Evolutionary conservation across 2,329 filamentous ascomycete genomes (phyloP).

Genomic region (Purpureocillium lavendulum): DNA sequence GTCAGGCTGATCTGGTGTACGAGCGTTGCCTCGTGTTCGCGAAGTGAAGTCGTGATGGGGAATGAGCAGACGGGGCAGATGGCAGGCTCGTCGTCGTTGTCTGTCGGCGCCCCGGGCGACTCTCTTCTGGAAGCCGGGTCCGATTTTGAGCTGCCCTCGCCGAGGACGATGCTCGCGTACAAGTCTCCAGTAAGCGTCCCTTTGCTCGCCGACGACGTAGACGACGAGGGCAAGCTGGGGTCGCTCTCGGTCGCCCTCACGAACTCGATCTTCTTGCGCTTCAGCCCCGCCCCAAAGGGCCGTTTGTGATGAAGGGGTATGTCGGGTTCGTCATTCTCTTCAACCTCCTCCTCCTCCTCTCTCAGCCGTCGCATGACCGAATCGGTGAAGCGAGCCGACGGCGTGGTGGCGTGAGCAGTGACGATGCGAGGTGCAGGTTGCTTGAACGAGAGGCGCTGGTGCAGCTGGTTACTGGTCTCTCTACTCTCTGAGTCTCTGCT

Average conservation of each 20-base stretch:
- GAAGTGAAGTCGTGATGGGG: slow-evolving; percentile 19
- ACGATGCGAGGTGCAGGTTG: too few species aligned
- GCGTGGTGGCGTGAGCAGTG: background rate
- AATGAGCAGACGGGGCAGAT: slow-evolving; percentile 28
- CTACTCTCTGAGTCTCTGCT: too few species aligned
- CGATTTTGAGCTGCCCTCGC: slow-evolving; percentile 18
- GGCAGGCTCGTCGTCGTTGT: slow-evolving; percentile 2
- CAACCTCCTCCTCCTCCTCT: slow-evolving; percentile 17
- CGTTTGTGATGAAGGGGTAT: slow-evolving; percentile 44
- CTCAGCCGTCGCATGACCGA: slow-evolving; percentile 17
- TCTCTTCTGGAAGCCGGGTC: slow-evolving; percentile 8
- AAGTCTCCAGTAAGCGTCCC: slow-evolving; percentile 40
- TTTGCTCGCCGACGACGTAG: slow-evolving; percentile 12
- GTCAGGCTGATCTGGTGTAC: slow-evolving; percentile 63
- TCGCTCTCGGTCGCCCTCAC: slow-evolving; percentile 42
- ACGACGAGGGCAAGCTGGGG: slow-evolving; percentile 15
- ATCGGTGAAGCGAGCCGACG: background rate
- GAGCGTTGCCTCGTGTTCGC: slow-evolving; percentile 51
- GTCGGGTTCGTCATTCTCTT: slow-evolving; percentile 27
- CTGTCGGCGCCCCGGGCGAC: slow-evolving; percentile 2
- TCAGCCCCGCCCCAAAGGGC: slow-evolving; percentile 48
- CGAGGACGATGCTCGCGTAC: slow-evolving; percentile 61
- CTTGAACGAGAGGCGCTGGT: too few species aligned
- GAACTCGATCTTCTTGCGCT: slow-evolving; percentile 46
- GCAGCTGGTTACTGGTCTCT: too few species aligned